Evolutionary conservation across 108 stramenopile species (phyloP).

Genomic region (Pseudonitzschia pungens): DNA sequence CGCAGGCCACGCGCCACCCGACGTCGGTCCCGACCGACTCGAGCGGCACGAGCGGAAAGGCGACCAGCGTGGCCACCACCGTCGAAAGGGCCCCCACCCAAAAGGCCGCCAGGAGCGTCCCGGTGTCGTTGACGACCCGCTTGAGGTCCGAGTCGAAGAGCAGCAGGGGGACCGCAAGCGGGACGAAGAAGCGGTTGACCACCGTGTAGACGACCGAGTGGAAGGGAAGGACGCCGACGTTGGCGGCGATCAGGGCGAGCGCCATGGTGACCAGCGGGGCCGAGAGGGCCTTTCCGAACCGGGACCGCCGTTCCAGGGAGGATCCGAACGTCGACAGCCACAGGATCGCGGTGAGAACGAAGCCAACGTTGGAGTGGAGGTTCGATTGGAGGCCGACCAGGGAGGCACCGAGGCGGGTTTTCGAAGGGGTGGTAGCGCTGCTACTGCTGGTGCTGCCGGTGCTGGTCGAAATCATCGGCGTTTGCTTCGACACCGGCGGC

Average conservation of each 20-base stretch:
- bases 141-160: slow-evolving; percentile 85
- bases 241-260: slow-evolving; percentile 58
- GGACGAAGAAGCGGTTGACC: slow-evolving; percentile 73
- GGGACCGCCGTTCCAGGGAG: slow-evolving; percentile 63
- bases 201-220: slow-evolving; percentile 52
- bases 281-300: slow-evolving; percentile 76
- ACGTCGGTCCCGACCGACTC: slow-evolving; percentile 47
- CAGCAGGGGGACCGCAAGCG: slow-evolving; percentile 87
- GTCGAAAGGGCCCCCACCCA: slow-evolving; percentile 81
- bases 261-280: slow-evolving; percentile 84
- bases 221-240: slow-evolving; percentile 73
- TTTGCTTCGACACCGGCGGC: too few relatives aligned
- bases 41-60: slow-evolving; percentile 74
- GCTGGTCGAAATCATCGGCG: too few relatives aligned
- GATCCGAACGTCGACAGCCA: slow-evolving; percentile 68
- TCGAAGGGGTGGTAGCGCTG: too few relatives aligned
- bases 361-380: slow-evolving; percentile 55
- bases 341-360: slow-evolving; percentile 57
- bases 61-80: slow-evolving; percentile 72
- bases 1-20: slow-evolving; percentile 85
- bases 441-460: too few relatives aligned
- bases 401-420: not conserved
- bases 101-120: slow-evolving; percentile 77
- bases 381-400: not conserved
- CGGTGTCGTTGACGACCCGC: slow-evolving; percentile 73